Evolutionary conservation across 352 stramenopile genomes (phyloP), one percentile per base, ranked within the genome.

Genomic region (Globisporangium acanthophoron): DNA sequence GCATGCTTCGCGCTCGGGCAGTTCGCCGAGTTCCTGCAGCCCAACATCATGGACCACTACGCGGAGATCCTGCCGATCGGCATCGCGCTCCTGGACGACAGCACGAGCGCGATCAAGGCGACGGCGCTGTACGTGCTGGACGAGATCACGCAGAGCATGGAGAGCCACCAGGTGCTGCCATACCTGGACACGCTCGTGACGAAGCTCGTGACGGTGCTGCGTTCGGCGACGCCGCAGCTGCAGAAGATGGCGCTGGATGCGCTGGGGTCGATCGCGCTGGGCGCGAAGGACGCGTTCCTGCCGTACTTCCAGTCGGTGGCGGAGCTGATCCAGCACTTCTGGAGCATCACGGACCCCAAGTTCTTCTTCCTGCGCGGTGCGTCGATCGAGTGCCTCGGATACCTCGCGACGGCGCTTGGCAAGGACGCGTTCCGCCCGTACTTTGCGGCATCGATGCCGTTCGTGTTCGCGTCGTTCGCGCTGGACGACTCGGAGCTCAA

Each of bases 141-240:
- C 76, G 98, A 98, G 76, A 99, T 99, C 71, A 99, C 96, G 57
- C 96, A 99, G 83, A 95, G 90, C 64, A 95, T 99, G 81, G 94
- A 98, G 61, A 95, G 86, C 35, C 79, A 98, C 50, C 92, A 97
- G 58, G 89, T 99, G 37, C 70, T 93, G 52, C 96, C 96, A 21
- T 93, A 98, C 69, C 77, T 99, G 0, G 90, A 98, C 64, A 91
- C 91, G 35, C 77, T 99, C 8, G 93, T 99, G 50, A 88, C 76
- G n/a, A 98, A 98, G 73, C 81, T 99, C 3, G 92, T 98, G 21
- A 72, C 66, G 40, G 95, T 98, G 66, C 78, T 98, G 15, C 91
- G 97, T 66, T 81, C 73, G 41, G 91, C 92, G 45, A 96, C 85
- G 41, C 96, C 96, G 40, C 80, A 95, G 54, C 67, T 98, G 37